Conservation (phyloP, 2,329 filamentous ascomycete species). For the Sclerotiophoma versabilis region DNA sequence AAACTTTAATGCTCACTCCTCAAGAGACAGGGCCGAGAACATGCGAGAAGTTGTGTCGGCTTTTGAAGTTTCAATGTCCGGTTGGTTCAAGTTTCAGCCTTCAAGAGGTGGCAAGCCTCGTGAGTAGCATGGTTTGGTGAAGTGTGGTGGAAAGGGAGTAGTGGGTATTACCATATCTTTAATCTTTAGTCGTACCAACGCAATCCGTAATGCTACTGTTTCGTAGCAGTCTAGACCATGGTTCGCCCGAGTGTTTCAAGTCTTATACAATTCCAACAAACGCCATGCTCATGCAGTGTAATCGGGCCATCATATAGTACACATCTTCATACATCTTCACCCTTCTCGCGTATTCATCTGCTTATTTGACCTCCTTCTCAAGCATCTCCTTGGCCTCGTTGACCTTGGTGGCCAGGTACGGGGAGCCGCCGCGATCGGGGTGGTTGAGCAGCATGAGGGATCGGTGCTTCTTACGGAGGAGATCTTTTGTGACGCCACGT, state of each 20-base stretch:
- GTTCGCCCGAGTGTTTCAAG: not conserved
- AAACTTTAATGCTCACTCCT: no score
- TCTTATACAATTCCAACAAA: constrained; percentile 19
- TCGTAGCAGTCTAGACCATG: not conserved
- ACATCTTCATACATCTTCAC: constrained; percentile 27
- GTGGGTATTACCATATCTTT: constrained; percentile 2
- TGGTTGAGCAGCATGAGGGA: constrained; percentile 98
- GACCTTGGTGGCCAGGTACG: constrained; percentile 95
- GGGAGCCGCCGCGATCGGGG: constrained; percentile 94
- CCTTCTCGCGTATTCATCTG: not conserved
- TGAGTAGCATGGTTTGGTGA: no score
- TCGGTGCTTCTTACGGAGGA: constrained; percentile 93
- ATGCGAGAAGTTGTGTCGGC: no score
- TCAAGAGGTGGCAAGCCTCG: no score
- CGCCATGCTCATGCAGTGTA: constrained; percentile 33
- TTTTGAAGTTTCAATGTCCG: no score
- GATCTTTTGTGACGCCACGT: constrained; percentile 85
- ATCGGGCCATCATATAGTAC: constrained; percentile 31
- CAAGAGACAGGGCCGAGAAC: no score
- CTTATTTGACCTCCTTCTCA: constrained; percentile 68
- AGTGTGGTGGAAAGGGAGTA: not conserved
- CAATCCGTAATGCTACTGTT: not conserved
- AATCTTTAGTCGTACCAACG: not conserved
- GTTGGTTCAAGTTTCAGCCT: no score
- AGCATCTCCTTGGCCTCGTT: constrained; percentile 98